phyloP scores from a whole-genome alignment of 352 stramenopile species.

The Phytophthora aleatoria region DNA sequence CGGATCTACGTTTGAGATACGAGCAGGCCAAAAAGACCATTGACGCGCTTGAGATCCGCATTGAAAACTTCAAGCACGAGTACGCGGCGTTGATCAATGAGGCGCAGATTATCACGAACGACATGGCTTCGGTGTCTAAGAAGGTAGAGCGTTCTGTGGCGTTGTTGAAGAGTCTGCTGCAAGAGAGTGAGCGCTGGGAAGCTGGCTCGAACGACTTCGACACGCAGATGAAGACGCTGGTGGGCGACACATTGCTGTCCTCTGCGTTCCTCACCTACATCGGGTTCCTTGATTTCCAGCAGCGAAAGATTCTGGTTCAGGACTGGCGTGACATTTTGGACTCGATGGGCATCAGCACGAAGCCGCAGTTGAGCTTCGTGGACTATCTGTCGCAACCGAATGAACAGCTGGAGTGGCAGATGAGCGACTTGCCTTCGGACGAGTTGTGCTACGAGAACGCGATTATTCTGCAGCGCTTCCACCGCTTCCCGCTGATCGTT shows the following conservation, averaged over 20 bases:
- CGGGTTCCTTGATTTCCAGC: conserved; percentile 98
- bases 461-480: conserved; percentile 97
- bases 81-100: conserved; percentile 98
- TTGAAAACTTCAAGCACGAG: conserved; percentile 98
- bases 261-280: conserved; percentile 99
- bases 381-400: conserved; percentile 97
- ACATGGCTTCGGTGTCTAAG: conserved; percentile 97
- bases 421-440: conserved; percentile 96
- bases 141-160: conserved; percentile 97
- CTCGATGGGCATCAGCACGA: conserved; percentile 90
- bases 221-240: conserved; percentile 95
- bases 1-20: conserved; percentile 93
- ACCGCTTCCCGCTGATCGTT: conserved; percentile 98
- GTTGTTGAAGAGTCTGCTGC: conserved; percentile 97
- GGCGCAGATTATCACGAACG: conserved; percentile 97
- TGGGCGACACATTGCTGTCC: conserved; percentile 96
- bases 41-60: conserved; percentile 94
- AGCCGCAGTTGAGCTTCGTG: conserved; percentile 89
- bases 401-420: conserved; percentile 95
- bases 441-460: conserved; percentile 99
- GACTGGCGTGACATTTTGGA: conserved; percentile 96
- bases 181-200: conserved; percentile 99
- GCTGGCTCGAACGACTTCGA: conserved; percentile 97
- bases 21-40: conserved; percentile 94
- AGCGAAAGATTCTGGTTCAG: conserved; percentile 93